phyloP scores from a whole-genome alignment of 164 flowering plant species.

The Umbilicus rupestris region DNA sequence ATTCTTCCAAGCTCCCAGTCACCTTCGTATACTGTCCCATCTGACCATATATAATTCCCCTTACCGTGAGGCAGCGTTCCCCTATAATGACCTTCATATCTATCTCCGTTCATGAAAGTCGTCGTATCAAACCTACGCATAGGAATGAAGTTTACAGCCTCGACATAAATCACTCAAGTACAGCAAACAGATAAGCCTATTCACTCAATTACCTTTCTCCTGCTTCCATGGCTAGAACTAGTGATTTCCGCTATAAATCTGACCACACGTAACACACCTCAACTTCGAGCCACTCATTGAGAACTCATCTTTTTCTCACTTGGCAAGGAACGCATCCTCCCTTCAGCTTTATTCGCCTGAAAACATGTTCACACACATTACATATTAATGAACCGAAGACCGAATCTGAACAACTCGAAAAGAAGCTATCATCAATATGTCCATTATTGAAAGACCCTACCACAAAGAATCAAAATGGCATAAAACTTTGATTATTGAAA shows the following conservation, averaged over 20 bases:
- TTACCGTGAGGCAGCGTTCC: constrained; percentile 63
- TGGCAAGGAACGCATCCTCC: neutral
- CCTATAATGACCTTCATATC: constrained; percentile 47
- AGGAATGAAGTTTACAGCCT: too few species aligned
- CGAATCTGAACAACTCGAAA: neutral
- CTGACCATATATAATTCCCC: constrained; percentile 75
- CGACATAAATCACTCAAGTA: too few species aligned
- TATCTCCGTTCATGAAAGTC: constrained; percentile 59
- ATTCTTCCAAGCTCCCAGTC: constrained; percentile 81
- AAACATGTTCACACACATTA: neutral
- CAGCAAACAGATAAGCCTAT: too few species aligned
- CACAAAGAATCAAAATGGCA: neutral
- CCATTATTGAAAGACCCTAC: neutral
- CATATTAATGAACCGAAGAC: neutral
- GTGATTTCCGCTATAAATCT: neutral
- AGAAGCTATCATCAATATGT: neutral
- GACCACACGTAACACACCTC: neutral
- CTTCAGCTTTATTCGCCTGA: constrained; percentile 2
- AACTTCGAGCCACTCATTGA: neutral
- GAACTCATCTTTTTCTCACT: neutral
- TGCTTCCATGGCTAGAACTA: neutral
- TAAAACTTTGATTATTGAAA: neutral
- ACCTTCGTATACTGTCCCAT: constrained; percentile 76
- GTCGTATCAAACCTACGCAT: constrained; percentile 22
- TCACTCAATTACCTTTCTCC: constrained; percentile 1